Conservation (phyloP, 2,329 filamentous ascomycete genomes). For the Colletotrichum australisinense region DNA sequence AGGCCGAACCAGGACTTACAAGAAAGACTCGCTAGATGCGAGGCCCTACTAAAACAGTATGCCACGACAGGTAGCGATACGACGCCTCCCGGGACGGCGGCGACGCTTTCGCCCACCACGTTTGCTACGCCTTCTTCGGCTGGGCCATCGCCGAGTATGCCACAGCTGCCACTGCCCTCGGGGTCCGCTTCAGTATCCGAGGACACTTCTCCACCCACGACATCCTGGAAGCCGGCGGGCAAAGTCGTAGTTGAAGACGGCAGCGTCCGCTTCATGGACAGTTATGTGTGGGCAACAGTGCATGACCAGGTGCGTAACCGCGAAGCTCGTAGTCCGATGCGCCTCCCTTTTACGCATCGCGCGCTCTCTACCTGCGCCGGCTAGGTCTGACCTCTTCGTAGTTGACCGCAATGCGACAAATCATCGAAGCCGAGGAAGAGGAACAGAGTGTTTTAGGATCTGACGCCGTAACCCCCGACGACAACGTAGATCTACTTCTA, state of each 20-base stretch:
- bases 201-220: slow-evolving; percentile 35
- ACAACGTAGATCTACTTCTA: slow-evolving; percentile 63
- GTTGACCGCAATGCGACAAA: slow-evolving; percentile 69
- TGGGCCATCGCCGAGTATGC: slow-evolving; percentile 27
- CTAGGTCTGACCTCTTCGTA: slow-evolving; percentile 39
- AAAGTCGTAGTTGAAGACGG: slow-evolving; percentile 68
- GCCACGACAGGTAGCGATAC: slow-evolving; percentile 47
- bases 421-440: slow-evolving; percentile 63
- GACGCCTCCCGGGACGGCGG: slow-evolving; percentile 37
- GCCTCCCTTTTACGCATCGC: neutral
- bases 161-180: slow-evolving; percentile 36
- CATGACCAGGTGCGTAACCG: slow-evolving; percentile 63
- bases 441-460: slow-evolving; percentile 62
- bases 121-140: slow-evolving; percentile 26
- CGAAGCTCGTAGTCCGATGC: neutral
- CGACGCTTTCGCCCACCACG: slow-evolving; percentile 7
- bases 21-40: slow-evolving; percentile 68
- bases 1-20: slow-evolving; percentile 72
- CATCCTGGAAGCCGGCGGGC: slow-evolving; percentile 58
- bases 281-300: slow-evolving; percentile 63
- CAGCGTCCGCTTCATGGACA: slow-evolving; percentile 68
- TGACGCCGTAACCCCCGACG: slow-evolving; percentile 62
- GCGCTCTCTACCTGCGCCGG: neutral
- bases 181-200: slow-evolving; percentile 38
- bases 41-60: slow-evolving; percentile 69